Evolutionary conservation across 2,329 filamentous ascomycete genomes (phyloP).

Genomic region (Coleophoma eucalyptorum): DNA sequence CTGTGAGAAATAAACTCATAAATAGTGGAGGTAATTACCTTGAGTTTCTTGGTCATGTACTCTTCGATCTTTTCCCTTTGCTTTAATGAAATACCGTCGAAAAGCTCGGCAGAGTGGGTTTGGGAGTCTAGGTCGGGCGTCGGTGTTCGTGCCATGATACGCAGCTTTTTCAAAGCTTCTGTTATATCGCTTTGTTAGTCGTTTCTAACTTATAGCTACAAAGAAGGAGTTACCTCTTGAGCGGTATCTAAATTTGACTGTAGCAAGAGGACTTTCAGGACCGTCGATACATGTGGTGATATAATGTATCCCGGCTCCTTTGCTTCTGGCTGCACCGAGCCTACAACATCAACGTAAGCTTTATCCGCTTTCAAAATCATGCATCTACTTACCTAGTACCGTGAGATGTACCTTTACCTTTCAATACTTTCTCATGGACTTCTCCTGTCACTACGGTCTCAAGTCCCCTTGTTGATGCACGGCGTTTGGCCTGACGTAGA

Average conservation of each 20-base stretch:
- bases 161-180: conserved; percentile 17
- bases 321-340: background rate
- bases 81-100: background rate
- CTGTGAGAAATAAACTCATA: background rate
- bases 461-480: background rate
- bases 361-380: background rate
- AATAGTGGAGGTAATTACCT: background rate
- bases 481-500: background rate
- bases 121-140: background rate
- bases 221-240: conserved; percentile 10
- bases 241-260: conserved; percentile 22
- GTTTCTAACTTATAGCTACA: background rate
- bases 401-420: conserved; percentile 13
- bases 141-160: conserved; percentile 14
- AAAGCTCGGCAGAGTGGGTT: background rate
- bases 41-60: background rate
- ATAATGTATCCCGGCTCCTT: background rate
- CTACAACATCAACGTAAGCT: background rate
- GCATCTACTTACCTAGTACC: conserved; percentile 9
- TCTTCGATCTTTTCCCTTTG: background rate
- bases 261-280: conserved; percentile 9
- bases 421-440: conserved; percentile 15
- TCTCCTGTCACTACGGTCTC: background rate
- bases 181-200: background rate
- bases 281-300: conserved; percentile 9